These are phyloP conservation scores for Aspergillus sp. DNA, from an alignment of 2,329 filamentous ascomycete species.

Conservation along the genomic window DNA sequence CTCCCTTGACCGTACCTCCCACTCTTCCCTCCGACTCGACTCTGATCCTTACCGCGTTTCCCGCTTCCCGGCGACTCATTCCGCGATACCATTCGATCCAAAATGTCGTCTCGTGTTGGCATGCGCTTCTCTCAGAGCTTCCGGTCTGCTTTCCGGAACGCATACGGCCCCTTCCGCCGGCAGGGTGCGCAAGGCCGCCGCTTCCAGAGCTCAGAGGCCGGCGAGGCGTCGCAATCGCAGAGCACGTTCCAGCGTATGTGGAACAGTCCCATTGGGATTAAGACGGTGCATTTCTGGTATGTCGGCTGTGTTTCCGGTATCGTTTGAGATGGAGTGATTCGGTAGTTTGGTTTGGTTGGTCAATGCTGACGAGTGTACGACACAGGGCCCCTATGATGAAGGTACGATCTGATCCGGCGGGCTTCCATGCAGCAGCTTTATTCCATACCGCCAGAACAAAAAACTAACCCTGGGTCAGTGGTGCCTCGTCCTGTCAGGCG, in stretches of 20 bases:
- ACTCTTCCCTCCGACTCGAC: not conserved
- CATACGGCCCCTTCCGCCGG: constrained; percentile 47
- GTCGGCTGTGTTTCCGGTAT: too few relatives aligned
- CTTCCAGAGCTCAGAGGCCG: constrained; percentile 60
- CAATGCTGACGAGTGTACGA: constrained; percentile 8
- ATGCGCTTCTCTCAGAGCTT: constrained; percentile 48
- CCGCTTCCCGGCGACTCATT: constrained; percentile 7
- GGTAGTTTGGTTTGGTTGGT: constrained; percentile 1
- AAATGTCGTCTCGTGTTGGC: constrained; percentile 47
- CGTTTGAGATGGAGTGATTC: not conserved
- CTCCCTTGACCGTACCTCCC: not conserved
- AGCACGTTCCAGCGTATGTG: constrained; percentile 64
- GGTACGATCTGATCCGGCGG: constrained; percentile 34
- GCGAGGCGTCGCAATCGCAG: constrained; percentile 37
- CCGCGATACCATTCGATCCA: constrained; percentile 11
- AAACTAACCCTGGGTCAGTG: constrained; percentile 47
- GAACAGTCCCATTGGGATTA: constrained; percentile 70
- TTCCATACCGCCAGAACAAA: not conserved
- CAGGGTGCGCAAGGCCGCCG: constrained; percentile 46
- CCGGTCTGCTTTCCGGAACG: constrained; percentile 42
- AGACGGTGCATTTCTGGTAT: constrained; percentile 98
- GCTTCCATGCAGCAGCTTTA: not conserved
- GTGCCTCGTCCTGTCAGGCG: constrained; percentile 82
- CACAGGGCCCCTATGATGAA: constrained; percentile 88
- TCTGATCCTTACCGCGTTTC: not conserved